Evolutionary conservation across 2,329 filamentous ascomycete species (phyloP), one percentile per base, ranked within the genome.

Genomic region (Cercospora sp.): DNA sequence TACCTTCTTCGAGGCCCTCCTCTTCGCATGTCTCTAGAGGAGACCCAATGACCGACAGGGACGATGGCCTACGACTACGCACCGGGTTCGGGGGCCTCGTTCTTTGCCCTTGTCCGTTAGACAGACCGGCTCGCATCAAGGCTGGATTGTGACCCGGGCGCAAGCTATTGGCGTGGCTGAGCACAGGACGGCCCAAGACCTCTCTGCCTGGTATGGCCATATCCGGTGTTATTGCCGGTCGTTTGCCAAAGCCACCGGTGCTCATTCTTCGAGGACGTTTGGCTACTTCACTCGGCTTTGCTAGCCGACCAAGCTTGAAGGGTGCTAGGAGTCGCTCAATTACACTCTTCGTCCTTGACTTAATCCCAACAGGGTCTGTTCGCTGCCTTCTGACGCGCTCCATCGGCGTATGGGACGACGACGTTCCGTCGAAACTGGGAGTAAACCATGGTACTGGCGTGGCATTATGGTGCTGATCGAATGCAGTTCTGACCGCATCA

Each of bases 161-260:
- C 51, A 65, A 45, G 26, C 62, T 65, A 28, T 65, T 65, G 32
- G 62, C 62, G 37, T 65, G 62, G 53, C 53, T 59, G 21, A 58
- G n/a, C 6, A 34, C 18, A 18, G 43, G 61, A 28, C 28, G 43
- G 21, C 45, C 45, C 3, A 24, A 30, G 12, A 55, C 21, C 40
- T 58, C 53, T 28, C 32, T 43, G 32, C n/a, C 51, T 2, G 24
- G 18, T 21, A 9, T 30, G 32, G 34, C 32, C 62, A 59, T 58
- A 16, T 57, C 26, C 6, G 51, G 62, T 21, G 51, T 59, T 18
- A 59, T 43, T n/a, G 28, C 51, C 13, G 34, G 32, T 13, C 34
- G 34, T 10, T 13, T 18, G 2, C 18, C 16, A n/a, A 65, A 30
- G 24, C 49, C 57, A 53, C 62, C 62, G 24, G 62, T 65, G 24